These are phyloP conservation scores for Sordaria brevicollis DNA, from an alignment of 495 filamentous ascomycete genomes.

Conservation along the genomic window DNA sequence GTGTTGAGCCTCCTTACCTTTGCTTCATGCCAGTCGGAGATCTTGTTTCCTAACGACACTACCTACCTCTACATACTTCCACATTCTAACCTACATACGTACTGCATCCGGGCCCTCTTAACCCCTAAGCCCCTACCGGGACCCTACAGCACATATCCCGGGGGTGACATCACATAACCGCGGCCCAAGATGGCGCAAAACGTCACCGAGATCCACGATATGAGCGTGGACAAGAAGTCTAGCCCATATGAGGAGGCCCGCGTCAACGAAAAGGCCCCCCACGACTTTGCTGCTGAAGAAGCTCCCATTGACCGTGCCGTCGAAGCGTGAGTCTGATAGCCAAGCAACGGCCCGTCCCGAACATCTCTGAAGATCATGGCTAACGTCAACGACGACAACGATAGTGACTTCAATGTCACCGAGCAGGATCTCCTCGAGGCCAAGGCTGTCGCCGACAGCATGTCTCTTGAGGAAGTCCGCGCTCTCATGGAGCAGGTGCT, in stretches of 20 bases:
- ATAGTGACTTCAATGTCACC: constrained; percentile 15
- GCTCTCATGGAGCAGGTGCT: constrained; percentile 23
- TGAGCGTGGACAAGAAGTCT: neutral
- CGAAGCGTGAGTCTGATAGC: neutral
- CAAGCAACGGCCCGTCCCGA: neutral
- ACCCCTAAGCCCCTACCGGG: neutral
- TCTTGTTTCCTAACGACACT: neutral
- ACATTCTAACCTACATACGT: too few relatives aligned
- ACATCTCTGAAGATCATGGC: neutral
- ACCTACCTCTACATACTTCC: neutral
- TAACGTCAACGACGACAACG: neutral
- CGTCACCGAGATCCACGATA: neutral
- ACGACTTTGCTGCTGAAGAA: neutral
- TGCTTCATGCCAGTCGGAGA: neutral
- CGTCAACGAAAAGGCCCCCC: neutral
- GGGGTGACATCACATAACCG: neutral
- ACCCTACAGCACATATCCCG: neutral
- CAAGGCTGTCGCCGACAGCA: constrained; percentile 11
- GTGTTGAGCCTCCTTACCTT: neutral
- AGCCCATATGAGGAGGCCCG: neutral
- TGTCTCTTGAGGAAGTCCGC: constrained; percentile 16
- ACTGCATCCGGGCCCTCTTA: neutral
- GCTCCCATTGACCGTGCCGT: neutral
- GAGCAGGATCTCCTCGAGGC: constrained; percentile 19
- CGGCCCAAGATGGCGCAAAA: neutral